phyloP scores from a whole-genome alignment of 495 filamentous ascomycete species.

The Penicillium coprophilum region DNA sequence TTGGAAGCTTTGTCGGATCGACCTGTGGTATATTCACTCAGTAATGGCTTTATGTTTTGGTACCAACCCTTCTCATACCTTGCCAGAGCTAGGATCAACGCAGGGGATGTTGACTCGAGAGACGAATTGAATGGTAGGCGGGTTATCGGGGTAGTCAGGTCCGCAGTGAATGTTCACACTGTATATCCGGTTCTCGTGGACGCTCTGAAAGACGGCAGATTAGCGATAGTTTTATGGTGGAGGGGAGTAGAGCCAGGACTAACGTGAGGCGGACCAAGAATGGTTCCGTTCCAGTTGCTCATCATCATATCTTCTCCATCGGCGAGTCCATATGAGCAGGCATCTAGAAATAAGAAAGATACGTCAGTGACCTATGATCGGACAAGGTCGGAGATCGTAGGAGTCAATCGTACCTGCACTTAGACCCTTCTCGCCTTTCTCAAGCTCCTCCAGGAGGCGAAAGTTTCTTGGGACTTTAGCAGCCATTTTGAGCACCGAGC shows the following conservation, averaged over 20 bases:
- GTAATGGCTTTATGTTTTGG: neutral
- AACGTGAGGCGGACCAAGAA: conserved; percentile 95
- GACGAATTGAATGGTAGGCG: conserved; percentile 85
- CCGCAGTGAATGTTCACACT: conserved; percentile 97
- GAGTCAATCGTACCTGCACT: conserved; percentile 67
- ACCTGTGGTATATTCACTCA: conserved; percentile 53
- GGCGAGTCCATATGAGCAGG: conserved; percentile 93
- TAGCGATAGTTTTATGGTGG: conserved; percentile 10
- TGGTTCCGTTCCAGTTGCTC: conserved; percentile 98
- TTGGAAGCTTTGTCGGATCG: conserved; percentile 76
- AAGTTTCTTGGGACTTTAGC: conserved; percentile 96
- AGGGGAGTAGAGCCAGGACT: conserved; percentile 29
- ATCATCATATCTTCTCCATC: conserved; percentile 95
- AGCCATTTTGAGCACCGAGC: conserved; percentile 50
- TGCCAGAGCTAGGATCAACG: conserved; percentile 74
- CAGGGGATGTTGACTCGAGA: conserved; percentile 94
- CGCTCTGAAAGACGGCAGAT: conserved; percentile 59
- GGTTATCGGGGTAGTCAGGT: conserved; percentile 80
- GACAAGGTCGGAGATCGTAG: conserved; percentile 6
- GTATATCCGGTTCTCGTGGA: conserved; percentile 98
- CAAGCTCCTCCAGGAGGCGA: conserved; percentile 91
- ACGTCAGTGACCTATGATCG: conserved; percentile 11
- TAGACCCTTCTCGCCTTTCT: conserved; percentile 97
- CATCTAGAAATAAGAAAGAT: conserved; percentile 57
- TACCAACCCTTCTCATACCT: conserved; percentile 44